These are phyloP conservation scores for Saccharomycopsis sp. DNA, from an alignment of 805 yeast genomes.

Conservation along the genomic window DNA sequence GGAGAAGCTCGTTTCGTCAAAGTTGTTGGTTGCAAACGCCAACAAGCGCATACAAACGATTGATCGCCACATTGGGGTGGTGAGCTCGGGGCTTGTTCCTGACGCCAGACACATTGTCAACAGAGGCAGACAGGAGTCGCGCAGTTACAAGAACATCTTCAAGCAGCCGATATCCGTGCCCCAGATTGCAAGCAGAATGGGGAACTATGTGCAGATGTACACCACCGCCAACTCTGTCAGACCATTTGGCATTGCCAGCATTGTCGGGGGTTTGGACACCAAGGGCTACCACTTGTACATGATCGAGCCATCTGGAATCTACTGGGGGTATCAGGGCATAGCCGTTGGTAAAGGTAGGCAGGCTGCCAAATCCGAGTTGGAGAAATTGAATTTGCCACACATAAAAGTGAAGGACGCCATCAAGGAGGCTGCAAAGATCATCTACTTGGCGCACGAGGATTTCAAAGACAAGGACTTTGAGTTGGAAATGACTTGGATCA, in stretches of 20 bases:
- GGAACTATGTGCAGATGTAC: slow-evolving; percentile 88
- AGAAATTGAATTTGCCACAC: slow-evolving; percentile 68
- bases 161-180: slow-evolving; percentile 71
- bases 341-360: slow-evolving; percentile 99
- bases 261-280: slow-evolving; percentile 87
- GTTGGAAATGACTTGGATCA: slow-evolving; percentile 86
- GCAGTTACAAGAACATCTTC: slow-evolving; percentile 65
- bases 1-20: slow-evolving; percentile 85
- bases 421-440: slow-evolving; percentile 87
- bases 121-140: slow-evolving; percentile 88
- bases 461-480: slow-evolving; percentile 96
- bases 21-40: slow-evolving; percentile 78
- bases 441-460: slow-evolving; percentile 93
- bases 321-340: slow-evolving; percentile 96
- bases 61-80: slow-evolving; percentile 90
- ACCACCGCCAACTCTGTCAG: slow-evolving; percentile 95
- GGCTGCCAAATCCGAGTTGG: slow-evolving; percentile 93
- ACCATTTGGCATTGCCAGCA: slow-evolving; percentile 92
- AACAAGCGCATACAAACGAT: slow-evolving; percentile 88
- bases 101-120: slow-evolving; percentile 92
- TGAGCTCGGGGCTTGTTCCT: slow-evolving; percentile 89
- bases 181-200: slow-evolving; percentile 76
- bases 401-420: slow-evolving; percentile 75
- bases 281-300: slow-evolving; percentile 88
- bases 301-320: slow-evolving; percentile 95